These are phyloP conservation scores for Cryptosporidium baileyi DNA, from an alignment of 169 alveolate genomes.

Conservation along the genomic window DNA sequence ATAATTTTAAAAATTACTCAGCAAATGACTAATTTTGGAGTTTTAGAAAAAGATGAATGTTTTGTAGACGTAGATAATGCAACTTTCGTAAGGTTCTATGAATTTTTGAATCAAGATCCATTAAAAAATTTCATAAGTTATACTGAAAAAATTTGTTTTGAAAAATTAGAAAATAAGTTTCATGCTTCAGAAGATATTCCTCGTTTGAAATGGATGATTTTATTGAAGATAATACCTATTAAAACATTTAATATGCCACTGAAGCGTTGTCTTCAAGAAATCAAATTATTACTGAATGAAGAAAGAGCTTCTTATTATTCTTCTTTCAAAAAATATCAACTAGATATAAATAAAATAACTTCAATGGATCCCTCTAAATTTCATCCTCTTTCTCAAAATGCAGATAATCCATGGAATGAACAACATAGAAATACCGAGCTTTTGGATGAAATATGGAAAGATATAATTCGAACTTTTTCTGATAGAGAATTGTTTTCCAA, in stretches of 20 bases:
- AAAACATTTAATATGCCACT: not conserved
- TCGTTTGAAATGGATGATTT: conserved; percentile 55
- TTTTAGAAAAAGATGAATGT: conserved; percentile 37
- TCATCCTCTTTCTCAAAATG: conserved; percentile 62
- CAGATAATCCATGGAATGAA: conserved; percentile 74
- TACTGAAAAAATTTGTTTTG: conserved; percentile 37
- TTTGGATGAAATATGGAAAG: conserved; percentile 78
- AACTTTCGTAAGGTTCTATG: not conserved
- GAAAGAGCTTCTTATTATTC: not conserved
- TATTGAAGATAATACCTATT: conserved; percentile 14
- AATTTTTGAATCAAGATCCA: conserved; percentile 15
- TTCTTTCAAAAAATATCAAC: conserved; percentile 7
- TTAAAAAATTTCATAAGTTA: conserved; percentile 6
- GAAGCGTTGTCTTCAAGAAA: not conserved
- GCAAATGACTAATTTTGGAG: conserved; percentile 24
- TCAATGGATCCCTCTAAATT: conserved; percentile 63
- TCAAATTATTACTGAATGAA: not conserved
- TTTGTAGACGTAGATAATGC: conserved; percentile 1
- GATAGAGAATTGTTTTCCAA: conserved; percentile 80
- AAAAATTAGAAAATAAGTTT: not conserved
- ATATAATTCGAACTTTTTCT: conserved; percentile 74
- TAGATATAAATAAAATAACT: conserved; percentile 24
- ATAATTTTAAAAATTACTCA: no score
- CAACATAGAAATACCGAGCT: conserved; percentile 71
- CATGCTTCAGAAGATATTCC: conserved; percentile 26